Evolutionary conservation across 805 yeast genomes (phyloP).

Genomic region (Starmerella ratchasimensis): DNA sequence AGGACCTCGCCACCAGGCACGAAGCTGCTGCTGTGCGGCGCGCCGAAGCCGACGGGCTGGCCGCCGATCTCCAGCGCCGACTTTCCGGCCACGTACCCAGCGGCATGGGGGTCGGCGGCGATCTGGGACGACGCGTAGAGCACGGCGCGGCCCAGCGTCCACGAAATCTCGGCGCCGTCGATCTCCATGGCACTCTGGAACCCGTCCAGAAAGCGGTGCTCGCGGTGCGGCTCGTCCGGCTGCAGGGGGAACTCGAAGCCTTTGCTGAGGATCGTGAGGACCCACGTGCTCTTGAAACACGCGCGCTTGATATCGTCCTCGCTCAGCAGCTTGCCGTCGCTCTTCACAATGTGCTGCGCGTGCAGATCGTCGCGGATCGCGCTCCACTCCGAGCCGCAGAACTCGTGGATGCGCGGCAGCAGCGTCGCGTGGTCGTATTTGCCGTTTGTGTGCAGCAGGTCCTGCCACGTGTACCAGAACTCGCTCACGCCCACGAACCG

Average conservation of each 20-base stretch:
- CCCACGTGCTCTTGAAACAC: slow-evolving; percentile 94
- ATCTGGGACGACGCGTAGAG: slow-evolving; percentile 68
- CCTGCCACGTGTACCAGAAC: slow-evolving; percentile 95
- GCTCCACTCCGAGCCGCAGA: slow-evolving; percentile 68
- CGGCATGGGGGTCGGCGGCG: neutral
- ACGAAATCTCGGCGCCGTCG: slow-evolving; percentile 74
- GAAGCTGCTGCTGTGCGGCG: slow-evolving; percentile 12
- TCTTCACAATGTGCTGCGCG: slow-evolving; percentile 36
- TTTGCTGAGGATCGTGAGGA: slow-evolving; percentile 73
- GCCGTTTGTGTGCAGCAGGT: slow-evolving; percentile 78
- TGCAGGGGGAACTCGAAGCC: slow-evolving; percentile 70
- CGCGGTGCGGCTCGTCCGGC: slow-evolving; percentile 25
- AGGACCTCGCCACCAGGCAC: slow-evolving; percentile 21
- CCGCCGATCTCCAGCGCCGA: no score
- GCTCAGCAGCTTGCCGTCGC: slow-evolving; percentile 34
- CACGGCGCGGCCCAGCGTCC: slow-evolving; percentile 88
- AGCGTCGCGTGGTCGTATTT: slow-evolving; percentile 65
- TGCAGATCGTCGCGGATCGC: slow-evolving; percentile 34
- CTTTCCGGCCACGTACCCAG: no score
- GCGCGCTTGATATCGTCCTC: slow-evolving; percentile 52
- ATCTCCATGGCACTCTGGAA: slow-evolving; percentile 74
- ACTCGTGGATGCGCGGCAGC: slow-evolving; percentile 49
- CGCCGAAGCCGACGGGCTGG: slow-evolving; percentile 20
- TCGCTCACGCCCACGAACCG: slow-evolving; percentile 89
- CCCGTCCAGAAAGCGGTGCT: slow-evolving; percentile 33